Evolutionary conservation across 2,329 filamentous ascomycete genomes (phyloP), one percentile per base, ranked within the genome.

Genomic region (Ophiobolus disseminans): DNA sequence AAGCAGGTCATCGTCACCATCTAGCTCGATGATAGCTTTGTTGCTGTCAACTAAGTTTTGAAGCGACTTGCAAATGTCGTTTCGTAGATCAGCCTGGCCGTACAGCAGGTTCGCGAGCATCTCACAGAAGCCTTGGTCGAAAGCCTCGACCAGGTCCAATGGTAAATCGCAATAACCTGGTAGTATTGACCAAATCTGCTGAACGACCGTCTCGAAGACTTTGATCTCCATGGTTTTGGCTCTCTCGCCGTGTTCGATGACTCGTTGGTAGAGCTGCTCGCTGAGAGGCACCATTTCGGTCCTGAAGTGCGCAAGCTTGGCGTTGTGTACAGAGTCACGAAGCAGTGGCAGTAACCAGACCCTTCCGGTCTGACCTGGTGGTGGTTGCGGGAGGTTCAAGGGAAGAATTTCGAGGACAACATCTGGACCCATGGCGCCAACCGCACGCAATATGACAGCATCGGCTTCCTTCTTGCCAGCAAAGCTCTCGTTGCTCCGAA

Each of bases 151-250:
- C 8, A 80, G 58, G 48, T 99, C 94, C 26, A 96, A 75, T 1
- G 94, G 93, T 44, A 97, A 78, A 69, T 97, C 91, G 72, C 94
- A 97, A 76, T 97, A 99, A 1, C 94, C 94, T 0, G 94, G 93
- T 13, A 99, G 81, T 41, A 89, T 87, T 0, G 90, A 91, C 94
- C 94, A 99, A 32, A 93, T 92, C 69, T 99, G 94, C 60, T 95
- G 89, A 7, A 99, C 90, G 4, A 99, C 80, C 0, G 94, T 97
- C 76, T 99, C 93, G 70, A 94, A 99, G 50, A 99, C 95, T 80
- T 99, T 99, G 68, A 94, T 84, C 72, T 97, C 91, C 82, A 96
- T 92, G 0, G 91, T 94, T 80, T 96, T 97, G 68, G 93, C 89
- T 11, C 85, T 86, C 17, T 84, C 78, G 11, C 89, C 90, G 63